Evolutionary conservation across 176 grass and related monocot genomes (phyloP).

Genomic region (Rhynchospora tenuis): DNA sequence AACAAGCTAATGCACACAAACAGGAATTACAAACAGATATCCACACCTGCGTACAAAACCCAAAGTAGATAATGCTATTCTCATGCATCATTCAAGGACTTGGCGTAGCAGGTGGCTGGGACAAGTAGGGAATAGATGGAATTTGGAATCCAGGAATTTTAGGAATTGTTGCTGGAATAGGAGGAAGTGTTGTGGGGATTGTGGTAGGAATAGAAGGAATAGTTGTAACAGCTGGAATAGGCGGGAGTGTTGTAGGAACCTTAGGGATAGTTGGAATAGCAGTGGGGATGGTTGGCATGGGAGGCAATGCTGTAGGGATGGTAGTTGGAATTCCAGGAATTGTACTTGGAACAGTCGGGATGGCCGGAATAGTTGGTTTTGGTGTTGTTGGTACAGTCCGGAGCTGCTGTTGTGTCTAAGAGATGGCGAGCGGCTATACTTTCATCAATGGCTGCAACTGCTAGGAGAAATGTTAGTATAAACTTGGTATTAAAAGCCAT

Average conservation of each 20-base stretch:
- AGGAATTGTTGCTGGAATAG: not conserved
- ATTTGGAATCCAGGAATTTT: not conserved
- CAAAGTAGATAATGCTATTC: not conserved
- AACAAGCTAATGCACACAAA: not conserved
- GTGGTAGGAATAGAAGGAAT: conserved; percentile 8
- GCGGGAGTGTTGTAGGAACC: not conserved
- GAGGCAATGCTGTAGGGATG: conserved; percentile 1
- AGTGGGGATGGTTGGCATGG: not conserved
- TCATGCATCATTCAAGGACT: not conserved
- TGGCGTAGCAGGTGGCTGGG: not conserved
- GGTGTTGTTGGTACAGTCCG: not conserved
- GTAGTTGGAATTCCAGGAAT: not conserved
- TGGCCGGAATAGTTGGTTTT: not conserved
- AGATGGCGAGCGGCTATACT: not conserved
- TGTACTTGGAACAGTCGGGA: not conserved
- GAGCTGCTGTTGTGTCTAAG: not conserved
- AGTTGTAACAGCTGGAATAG: not conserved
- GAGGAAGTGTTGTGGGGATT: not conserved
- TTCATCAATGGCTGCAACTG: not conserved
- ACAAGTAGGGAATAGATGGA: conserved; percentile 8
- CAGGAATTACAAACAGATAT: not conserved
- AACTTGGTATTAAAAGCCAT: not conserved
- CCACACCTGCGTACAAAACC: not conserved
- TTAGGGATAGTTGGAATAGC: not conserved
- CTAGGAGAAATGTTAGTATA: not conserved